Percentiles rank a stretch among this genome's conserved stretches.
Evolutionary conservation across 495 filamentous ascomycete species (phyloP).

Genomic region (Podospora appendiculata): DNA sequence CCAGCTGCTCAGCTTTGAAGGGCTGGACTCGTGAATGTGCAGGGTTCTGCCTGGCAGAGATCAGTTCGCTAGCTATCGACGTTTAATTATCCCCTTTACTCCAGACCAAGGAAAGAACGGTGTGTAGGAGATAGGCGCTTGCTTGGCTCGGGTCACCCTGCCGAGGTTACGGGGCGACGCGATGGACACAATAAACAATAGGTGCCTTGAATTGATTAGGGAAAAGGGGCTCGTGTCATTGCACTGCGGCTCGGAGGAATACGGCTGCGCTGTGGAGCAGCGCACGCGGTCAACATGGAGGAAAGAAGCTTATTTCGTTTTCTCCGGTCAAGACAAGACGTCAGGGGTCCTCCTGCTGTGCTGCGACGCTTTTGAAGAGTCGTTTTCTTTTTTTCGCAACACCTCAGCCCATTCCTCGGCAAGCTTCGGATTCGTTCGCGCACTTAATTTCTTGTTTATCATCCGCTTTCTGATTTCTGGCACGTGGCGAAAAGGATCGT

Average conservation of each 20-base stretch:
- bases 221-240: not conserved
- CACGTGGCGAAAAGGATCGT: too few relatives aligned
- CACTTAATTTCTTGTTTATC: too few relatives aligned
- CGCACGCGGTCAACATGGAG: not conserved
- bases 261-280: not conserved
- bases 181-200: not conserved
- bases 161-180: not conserved
- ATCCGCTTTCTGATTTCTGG: too few relatives aligned
- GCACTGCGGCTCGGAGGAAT: not conserved
- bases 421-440: too few relatives aligned
- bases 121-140: not conserved
- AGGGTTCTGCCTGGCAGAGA: too few relatives aligned
- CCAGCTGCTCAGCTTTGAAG: too few relatives aligned
- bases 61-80: too few relatives aligned
- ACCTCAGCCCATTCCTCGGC: too few relatives aligned
- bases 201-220: not conserved
- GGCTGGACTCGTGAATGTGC: too few relatives aligned
- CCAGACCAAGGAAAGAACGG: not conserved
- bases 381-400: too few relatives aligned
- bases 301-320: conserved; percentile 1
- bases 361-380: not conserved
- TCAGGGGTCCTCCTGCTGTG: not conserved
- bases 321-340: not conserved
- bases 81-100: not conserved
- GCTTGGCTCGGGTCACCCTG: not conserved